Evolutionary conservation across 371 early-diverging fungal genomes (phyloP), one percentile per base, ranked within the genome.

Genomic region (Mortierella sp.): DNA sequence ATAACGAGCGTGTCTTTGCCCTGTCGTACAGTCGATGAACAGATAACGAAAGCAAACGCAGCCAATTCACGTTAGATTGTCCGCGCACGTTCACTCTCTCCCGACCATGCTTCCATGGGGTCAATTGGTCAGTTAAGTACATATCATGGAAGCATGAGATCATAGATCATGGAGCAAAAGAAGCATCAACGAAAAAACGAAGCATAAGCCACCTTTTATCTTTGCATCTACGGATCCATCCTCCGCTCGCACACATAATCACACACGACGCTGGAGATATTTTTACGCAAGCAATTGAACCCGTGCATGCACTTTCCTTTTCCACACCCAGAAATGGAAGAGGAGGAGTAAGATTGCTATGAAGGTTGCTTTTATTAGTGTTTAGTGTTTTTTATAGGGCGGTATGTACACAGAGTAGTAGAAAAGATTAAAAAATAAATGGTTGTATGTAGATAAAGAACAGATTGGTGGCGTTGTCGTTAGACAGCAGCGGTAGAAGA

Each of bases 401-500:
- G 54, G 54, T 54, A 54, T 54, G n/a, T 57, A 57, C 21, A 40
- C 34, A 19, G 31, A 40, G 43, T 40, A 40, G 43, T 2, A 40
- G 43, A 24, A 24, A 61, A 57, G 28, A 57, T n/a, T 13, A 11
- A 55, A 24, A 59, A 16, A 26, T 28, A 57, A 26, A 28, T 46
- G 46, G 11, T 54, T 54, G 54, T 8, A 50, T n/a, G 54, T 57
- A 28, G 28, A 11, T 26, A 10, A 57, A 50, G 16, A 6, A 54
- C n/a, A 28, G 9, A 26, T 37, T 67, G 24, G 67, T 67, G 43
- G 73, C 57, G 51, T 40, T 14, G 11, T 5, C 5, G 1, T 59
- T 74, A 86, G 2, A 86, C 86, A 8, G 79, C 82, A 1, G 76
- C 67, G 5, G 79, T 78, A 6, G 86, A 86, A 5, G 54, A 40